Evolutionary conservation across 2,329 filamentous ascomycete species (phyloP), one percentile per base, ranked within the genome.

Genomic region (Aspergillus carbonarius): DNA sequence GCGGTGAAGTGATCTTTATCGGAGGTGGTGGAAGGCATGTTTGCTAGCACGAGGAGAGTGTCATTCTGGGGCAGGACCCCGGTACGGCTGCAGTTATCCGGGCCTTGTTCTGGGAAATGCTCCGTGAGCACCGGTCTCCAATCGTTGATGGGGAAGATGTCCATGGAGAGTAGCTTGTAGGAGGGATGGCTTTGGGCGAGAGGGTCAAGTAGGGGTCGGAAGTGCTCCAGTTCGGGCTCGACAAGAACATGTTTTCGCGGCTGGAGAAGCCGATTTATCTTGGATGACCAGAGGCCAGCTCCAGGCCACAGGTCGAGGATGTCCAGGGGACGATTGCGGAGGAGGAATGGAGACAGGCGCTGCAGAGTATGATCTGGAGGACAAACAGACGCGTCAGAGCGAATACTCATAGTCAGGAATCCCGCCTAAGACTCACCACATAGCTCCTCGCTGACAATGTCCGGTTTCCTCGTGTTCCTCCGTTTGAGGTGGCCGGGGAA

Each of bases 241-340:
- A 97, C 82, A 42, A 99, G 80, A 46, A 97, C 78, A 77, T 99
- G 95, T 5, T 85, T 87, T 58, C 92, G 87, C 4, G 93, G 93
- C 67, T 91, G 78, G 7, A 99, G 80, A 47, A 83, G 78, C 0
- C 91, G 81, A 70, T 96, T 87, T 0, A 98, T 79, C 67, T 88
- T 90, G 27, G 80, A 79, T 34, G 93, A 96, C 85, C 89, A 95
- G 2, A 96, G 55, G 8, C 92, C 91, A 1, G 79, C 78, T 13
- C 92, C 92, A 0, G 93, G 93, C 72, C 93, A 91, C 57, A 96
- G 79, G 70, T 98, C 93, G 67, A 99, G 79, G 46, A 98, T 83
- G 68, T 96, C 92, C 75, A 93, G 92, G 55, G 91, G 90, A 51
- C 81, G 78, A 73, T 95, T 88, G 46, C 85, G 83, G 34, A 85